Conservation (phyloP, 129 eudicot species). For the sunflower (Helianthus annuus) region HanXRQr2.0-SUNRISE NC_035435.2:144754472-144754971, state of each 20-base stretch:
- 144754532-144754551: slow-evolving; percentile 39
- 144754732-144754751: background rate
- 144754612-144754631: slow-evolving; percentile 22
- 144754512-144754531: slow-evolving; percentile 33
- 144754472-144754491: slow-evolving; percentile 1
- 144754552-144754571: slow-evolving; percentile 34
- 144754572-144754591: slow-evolving; percentile 39
- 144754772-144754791: background rate
- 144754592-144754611: slow-evolving; percentile 40
- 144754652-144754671: background rate
- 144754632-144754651: slow-evolving; percentile 25
- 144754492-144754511: slow-evolving; percentile 13
- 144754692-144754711: slow-evolving; percentile 2
- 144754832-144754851: background rate
- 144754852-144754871: no score
- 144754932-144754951: no score
- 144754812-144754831: background rate
- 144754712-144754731: background rate
- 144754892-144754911: no score
- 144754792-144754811: background rate
- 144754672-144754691: background rate
- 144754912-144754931: no score
- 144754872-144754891: no score
- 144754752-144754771: background rate
- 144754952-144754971: no score